Evolutionary conservation across 805 yeast species (phyloP).

Genomic region (Limtongozyma cylindracea): DNA sequence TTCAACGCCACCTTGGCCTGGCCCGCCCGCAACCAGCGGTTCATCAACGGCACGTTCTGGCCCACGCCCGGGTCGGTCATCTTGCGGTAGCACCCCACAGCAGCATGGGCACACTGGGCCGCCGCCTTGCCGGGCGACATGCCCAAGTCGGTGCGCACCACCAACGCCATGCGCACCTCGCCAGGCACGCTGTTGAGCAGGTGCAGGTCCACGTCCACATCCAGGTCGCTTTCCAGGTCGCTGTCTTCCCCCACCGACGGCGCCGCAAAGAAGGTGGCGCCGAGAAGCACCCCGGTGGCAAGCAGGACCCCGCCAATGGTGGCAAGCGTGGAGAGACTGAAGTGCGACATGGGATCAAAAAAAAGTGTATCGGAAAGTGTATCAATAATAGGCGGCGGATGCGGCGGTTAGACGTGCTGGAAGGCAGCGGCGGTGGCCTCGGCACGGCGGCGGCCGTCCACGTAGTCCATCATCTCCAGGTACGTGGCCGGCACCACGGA

Average conservation of each 20-base stretch:
- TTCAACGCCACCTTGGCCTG: conserved; percentile 87
- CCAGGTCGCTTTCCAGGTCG: conserved; percentile 6
- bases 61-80: conserved; percentile 28
- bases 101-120: conserved; percentile 98
- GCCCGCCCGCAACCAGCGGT: conserved; percentile 64
- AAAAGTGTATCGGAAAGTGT: no score
- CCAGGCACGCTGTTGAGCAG: conserved; percentile 46
- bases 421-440: conserved; percentile 57
- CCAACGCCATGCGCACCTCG: conserved; percentile 66
- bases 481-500: conserved; percentile 74
- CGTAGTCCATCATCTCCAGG: conserved; percentile 76
- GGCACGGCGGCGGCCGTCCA: conserved; percentile 82
- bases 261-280: no score
- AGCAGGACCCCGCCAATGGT: no score
- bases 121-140: conserved; percentile 95
- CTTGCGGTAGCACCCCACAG: conserved; percentile 61
- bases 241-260: no score
- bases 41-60: conserved; percentile 35
- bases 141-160: conserved; percentile 67
- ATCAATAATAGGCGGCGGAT: no score
- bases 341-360: no score
- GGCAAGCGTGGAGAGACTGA: no score
- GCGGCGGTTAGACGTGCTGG: no score
- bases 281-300: no score
- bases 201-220: conserved; percentile 30